Percentiles rank a stretch among this genome's conserved stretches.
Conservation (phyloP, 2,329 filamentous ascomycete genomes). For the Trichoderma aggressivum region DNA sequence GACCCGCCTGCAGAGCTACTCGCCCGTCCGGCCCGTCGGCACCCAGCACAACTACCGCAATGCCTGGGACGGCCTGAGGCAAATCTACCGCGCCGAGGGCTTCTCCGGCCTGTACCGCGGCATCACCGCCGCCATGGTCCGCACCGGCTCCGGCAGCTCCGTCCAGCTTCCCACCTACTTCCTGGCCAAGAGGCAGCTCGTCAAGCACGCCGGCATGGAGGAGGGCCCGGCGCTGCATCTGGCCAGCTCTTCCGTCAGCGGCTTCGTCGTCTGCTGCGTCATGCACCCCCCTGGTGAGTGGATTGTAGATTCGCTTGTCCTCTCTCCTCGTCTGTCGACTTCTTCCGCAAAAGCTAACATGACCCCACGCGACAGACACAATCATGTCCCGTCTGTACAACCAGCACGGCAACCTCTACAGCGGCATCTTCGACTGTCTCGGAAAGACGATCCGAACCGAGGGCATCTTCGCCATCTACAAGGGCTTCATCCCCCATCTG, state of each 20-base stretch:
- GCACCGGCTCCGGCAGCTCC: constrained; percentile 91
- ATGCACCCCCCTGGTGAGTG: constrained; percentile 94
- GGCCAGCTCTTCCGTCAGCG: constrained; percentile 81
- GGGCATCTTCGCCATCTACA: constrained; percentile 90
- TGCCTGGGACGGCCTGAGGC: constrained; percentile 74
- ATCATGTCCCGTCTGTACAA: constrained; percentile 99
- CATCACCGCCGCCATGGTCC: constrained; percentile 88
- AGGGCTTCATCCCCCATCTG: constrained; percentile 93
- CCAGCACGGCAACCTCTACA: constrained; percentile 96
- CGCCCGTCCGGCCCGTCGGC: constrained; percentile 86
- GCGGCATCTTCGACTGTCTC: constrained; percentile 86
- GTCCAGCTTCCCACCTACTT: constrained; percentile 98
- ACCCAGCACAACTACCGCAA: constrained; percentile 94
- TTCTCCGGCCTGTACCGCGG: constrained; percentile 81
- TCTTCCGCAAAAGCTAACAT: constrained; percentile 15
- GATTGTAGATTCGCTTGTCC: too few species aligned
- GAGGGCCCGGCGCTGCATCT: constrained; percentile 89
- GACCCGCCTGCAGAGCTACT: constrained; percentile 91
- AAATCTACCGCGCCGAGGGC: constrained; percentile 78
- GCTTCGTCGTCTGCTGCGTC: constrained; percentile 93
- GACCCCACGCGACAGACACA: constrained; percentile 59
- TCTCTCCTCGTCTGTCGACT: background rate
- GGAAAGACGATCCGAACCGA: constrained; percentile 89
- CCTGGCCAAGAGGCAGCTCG: constrained; percentile 84
- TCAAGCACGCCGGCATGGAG: constrained; percentile 80